Percentiles rank a stretch among this genome's conserved stretches.
These are phyloP conservation scores for Mortierella sp. DNA, from an alignment of 371 early-diverging fungal species.

Conservation along the genomic window DNA sequence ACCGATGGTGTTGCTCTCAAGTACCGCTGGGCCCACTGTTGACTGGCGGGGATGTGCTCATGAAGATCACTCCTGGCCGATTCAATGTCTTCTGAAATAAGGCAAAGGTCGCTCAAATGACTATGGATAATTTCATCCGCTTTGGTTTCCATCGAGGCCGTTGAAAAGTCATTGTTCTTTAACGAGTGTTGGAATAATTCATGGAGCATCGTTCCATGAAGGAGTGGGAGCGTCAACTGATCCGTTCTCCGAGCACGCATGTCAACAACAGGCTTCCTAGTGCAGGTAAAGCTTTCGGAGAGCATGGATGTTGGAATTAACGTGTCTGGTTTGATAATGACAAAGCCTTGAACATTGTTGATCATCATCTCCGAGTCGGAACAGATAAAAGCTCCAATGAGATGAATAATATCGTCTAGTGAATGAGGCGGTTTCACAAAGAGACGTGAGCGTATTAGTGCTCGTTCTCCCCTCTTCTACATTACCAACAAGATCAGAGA, in stretches of 20 bases:
- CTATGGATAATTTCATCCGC: slow-evolving; percentile 59
- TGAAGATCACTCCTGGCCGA: slow-evolving; percentile 56
- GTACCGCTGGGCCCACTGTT: slow-evolving; percentile 62
- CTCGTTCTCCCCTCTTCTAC: too few species aligned
- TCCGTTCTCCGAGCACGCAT: slow-evolving; percentile 63
- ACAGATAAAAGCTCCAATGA: slow-evolving; percentile 41
- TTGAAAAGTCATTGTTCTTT: slow-evolving; percentile 63
- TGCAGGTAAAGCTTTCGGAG: slow-evolving; percentile 79
- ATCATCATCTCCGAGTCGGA: slow-evolving; percentile 52
- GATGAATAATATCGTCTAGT: slow-evolving; percentile 65
- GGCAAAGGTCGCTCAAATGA: slow-evolving; percentile 71
- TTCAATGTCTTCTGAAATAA: slow-evolving; percentile 68
- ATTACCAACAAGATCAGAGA: neutral
- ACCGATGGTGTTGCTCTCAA: slow-evolving; percentile 38
- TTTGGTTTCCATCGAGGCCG: slow-evolving; percentile 52
- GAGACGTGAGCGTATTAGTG: too few species aligned
- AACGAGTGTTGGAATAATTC: slow-evolving; percentile 78
- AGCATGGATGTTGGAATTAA: slow-evolving; percentile 82
- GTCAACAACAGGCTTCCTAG: slow-evolving; percentile 80
- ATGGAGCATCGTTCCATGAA: slow-evolving; percentile 88
- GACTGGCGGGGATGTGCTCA: slow-evolving; percentile 55
- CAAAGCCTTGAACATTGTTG: slow-evolving; percentile 58
- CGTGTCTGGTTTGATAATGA: slow-evolving; percentile 84
- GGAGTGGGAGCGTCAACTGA: slow-evolving; percentile 65
- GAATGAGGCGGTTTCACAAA: neutral